Base-by-base conservation (phyloP, 2,329 filamentous ascomycete species). In the Aspergillus fumigatiaffinis region DNA sequence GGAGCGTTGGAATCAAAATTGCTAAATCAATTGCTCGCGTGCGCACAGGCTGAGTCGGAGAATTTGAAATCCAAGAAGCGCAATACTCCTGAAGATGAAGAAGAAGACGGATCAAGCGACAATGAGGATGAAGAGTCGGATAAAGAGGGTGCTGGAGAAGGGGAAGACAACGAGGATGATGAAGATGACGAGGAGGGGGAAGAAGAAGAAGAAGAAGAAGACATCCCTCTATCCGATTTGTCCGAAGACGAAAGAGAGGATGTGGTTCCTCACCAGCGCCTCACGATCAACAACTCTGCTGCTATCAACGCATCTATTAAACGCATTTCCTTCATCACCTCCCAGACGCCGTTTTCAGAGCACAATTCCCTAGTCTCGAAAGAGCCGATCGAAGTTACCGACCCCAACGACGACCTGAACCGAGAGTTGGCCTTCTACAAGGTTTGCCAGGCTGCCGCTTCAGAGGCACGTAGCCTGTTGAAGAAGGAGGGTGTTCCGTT, bases 261-360 rank as follows among this genome's bases (percentile, higher is more conserved):
- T 70, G 84, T 96, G 44, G 86, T 96, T 60, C 91, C 92, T 17
- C 90, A 96, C 77, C 91, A 94, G 73, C 90, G 92, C 67, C 87
- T 97, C 64, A 97, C 92, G 53, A 97, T 97, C 79, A 97, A 99
- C 84, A 99, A 99, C 80, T 92, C 90, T 54, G 82, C 90, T 63
- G 94, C 93, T 35, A 89, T 99, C 52, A 84, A 86, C 63, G 82
- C 90, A 65, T 87, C 91, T 12, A 83, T 95, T 60, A 89, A 89
- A 70, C 91, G 92, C 60, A 76, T 79, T 63, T 75, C 74, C 51
- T 75, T 75, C 64, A 70, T 77, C 14, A 85, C 84, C 55, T 81
- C 84, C 54, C 82, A 84, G 62, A 86, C 90, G 21, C 83, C 89
- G 48, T 99, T 99, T 78, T 88, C 87, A 60, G 86, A 88, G 67